Conservation (phyloP, 371 early-diverging fungal species). For the Mortierella sp. region DNA sequence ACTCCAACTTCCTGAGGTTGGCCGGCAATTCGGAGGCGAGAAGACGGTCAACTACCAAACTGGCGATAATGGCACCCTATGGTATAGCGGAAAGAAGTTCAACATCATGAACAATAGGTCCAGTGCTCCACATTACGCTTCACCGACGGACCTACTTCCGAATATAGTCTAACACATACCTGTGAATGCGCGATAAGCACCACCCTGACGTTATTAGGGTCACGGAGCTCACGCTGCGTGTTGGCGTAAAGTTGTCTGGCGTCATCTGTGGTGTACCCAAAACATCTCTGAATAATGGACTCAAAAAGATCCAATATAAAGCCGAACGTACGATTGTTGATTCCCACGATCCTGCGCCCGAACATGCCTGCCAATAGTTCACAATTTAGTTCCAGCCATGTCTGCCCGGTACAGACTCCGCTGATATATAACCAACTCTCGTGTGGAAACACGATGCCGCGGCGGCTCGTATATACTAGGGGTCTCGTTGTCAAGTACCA, state of each 20-base stretch:
- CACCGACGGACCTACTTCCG: not conserved
- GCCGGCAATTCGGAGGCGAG: not conserved
- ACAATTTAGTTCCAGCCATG: not conserved
- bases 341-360: not conserved
- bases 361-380: not conserved
- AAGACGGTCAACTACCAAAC: not conserved
- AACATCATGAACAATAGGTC: not conserved
- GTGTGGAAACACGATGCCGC: not conserved
- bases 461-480: not conserved
- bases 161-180: not conserved
- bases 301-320: not conserved
- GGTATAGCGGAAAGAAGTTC: not conserved
- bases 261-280: not conserved
- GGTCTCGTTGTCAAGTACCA: not conserved
- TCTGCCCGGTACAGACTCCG: not conserved
- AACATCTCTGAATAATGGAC: not conserved
- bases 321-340: not conserved
- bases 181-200: not conserved
- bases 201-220: not conserved
- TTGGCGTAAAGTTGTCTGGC: not conserved
- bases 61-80: constrained; percentile 3
- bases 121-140: not conserved
- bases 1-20: not conserved
- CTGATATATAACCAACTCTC: not conserved
- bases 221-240: not conserved